Conservation (phyloP, 768 basidiomycete species). For the Leccinum imitatum region DNA sequence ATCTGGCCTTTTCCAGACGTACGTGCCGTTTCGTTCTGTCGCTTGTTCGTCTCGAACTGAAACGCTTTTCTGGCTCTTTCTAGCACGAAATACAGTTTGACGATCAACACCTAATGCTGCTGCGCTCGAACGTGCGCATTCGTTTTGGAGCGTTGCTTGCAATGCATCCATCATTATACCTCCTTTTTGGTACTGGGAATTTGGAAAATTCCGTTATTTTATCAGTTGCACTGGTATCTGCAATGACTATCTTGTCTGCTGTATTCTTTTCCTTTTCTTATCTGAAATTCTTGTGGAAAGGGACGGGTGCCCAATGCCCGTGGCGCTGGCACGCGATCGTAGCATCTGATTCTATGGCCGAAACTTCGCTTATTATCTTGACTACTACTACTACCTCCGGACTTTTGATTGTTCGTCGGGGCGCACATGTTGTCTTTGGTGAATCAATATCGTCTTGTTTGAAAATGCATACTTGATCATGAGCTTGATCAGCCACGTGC, state of each 20-base stretch:
- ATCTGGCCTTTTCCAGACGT: slow-evolving; percentile 61
- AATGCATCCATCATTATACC: neutral
- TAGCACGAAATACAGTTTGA: slow-evolving; percentile 47
- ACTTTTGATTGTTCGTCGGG: neutral
- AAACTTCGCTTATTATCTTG: neutral
- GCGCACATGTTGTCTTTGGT: neutral
- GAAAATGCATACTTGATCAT: neutral
- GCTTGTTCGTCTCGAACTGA: neutral
- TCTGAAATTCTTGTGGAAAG: neutral
- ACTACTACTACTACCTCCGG: neutral
- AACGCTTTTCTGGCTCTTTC: neutral
- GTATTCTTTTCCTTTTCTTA: neutral
- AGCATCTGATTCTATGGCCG: neutral
- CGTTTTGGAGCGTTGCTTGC: neutral
- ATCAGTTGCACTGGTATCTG: neutral
- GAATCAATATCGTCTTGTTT: neutral
- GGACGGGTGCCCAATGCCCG: neutral
- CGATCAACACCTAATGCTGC: slow-evolving; percentile 37
- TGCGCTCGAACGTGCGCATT: neutral
- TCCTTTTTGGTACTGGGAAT: neutral
- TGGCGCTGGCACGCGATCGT: neutral
- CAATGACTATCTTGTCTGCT: neutral
- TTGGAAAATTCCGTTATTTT: neutral
- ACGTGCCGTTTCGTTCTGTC: slow-evolving; percentile 19
- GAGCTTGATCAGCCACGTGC: neutral